A percentile compares a stretch with the other conserved stretches of the same genome.
Conservation (phyloP, 495 filamentous ascomycete species). For the Aspergillus nanangensis region DNA sequence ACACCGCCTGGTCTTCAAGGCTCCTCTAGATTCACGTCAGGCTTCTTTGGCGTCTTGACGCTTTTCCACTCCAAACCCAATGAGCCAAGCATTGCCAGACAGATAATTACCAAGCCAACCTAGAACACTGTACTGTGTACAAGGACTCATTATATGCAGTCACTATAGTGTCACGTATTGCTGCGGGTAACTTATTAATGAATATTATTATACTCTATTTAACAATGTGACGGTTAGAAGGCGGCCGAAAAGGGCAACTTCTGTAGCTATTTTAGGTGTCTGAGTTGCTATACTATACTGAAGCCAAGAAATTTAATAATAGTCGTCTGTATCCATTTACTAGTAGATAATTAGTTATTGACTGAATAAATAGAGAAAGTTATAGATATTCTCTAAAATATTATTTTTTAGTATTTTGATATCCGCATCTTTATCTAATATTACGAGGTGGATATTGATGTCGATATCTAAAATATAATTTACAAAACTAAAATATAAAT, state of each 20-base stretch:
- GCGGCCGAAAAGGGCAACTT: neutral
- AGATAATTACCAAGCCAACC: too few species aligned
- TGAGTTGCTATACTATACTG: conserved; percentile 17
- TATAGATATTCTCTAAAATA: conserved; percentile 26
- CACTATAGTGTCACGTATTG: too few species aligned
- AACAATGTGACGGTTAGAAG: neutral
- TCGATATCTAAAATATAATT: conserved; percentile 21
- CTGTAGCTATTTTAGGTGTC: neutral
- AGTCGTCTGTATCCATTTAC: conserved; percentile 15
- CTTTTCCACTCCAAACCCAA: too few species aligned
- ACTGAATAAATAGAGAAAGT: conserved; percentile 19
- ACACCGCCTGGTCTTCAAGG: too few species aligned
- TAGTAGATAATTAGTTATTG: neutral
- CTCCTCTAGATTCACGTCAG: too few species aligned
- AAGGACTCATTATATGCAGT: too few species aligned
- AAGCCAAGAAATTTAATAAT: conserved; percentile 19
- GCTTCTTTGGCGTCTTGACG: too few species aligned
- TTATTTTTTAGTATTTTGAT: conserved; percentile 27
- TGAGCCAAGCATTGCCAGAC: too few species aligned
- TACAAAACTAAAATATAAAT: conserved; percentile 13
- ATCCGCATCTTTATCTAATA: conserved; percentile 25
- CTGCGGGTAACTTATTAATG: too few species aligned
- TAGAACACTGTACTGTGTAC: too few species aligned
- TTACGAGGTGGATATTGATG: conserved; percentile 24
- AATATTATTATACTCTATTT: too few species aligned